Percentiles rank a stretch among this genome's conserved stretches.
These are phyloP conservation scores for Fusarium dimerum DNA, from an alignment of 2,329 filamentous ascomycete species.

Conservation along the genomic window DNA sequence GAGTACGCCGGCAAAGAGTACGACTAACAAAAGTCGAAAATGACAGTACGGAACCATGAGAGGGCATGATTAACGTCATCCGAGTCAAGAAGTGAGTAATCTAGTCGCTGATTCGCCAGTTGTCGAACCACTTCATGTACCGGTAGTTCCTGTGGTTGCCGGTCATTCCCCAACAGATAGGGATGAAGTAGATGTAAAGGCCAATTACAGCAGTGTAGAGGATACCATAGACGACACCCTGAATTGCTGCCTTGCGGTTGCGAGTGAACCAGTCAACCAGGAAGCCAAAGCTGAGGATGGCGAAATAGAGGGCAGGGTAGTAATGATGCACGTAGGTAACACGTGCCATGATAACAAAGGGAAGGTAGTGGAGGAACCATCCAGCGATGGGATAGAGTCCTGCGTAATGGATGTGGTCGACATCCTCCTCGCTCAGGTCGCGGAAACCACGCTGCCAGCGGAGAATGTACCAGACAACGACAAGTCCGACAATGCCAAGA, in stretches of 20 bases:
- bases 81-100: slow-evolving; percentile 4
- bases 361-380: slow-evolving; percentile 95
- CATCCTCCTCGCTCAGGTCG: slow-evolving; percentile 76
- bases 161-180: slow-evolving; percentile 95
- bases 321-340: slow-evolving; percentile 99
- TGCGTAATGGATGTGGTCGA: slow-evolving; percentile 93
- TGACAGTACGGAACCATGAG: slow-evolving; percentile 8
- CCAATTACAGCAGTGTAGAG: slow-evolving; percentile 76
- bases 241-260: slow-evolving; percentile 62
- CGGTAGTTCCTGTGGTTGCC: slow-evolving; percentile 80
- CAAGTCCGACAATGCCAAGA: slow-evolving; percentile 69
- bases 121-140: slow-evolving; percentile 91
- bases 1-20: background rate
- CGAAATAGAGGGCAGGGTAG: slow-evolving; percentile 97
- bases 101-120: slow-evolving; percentile 78
- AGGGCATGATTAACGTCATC: slow-evolving; percentile 11
- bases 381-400: slow-evolving; percentile 89
- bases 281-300: slow-evolving; percentile 88
- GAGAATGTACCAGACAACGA: slow-evolving; percentile 82
- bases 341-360: slow-evolving; percentile 96
- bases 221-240: slow-evolving; percentile 69
- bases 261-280: slow-evolving; percentile 80
- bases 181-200: slow-evolving; percentile 87
- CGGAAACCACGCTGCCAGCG: slow-evolving; percentile 95
- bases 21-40: background rate